Evolutionary conservation across 192 early-diverging fungal species (phyloP).

Genomic region (Coemansia sp.): DNA sequence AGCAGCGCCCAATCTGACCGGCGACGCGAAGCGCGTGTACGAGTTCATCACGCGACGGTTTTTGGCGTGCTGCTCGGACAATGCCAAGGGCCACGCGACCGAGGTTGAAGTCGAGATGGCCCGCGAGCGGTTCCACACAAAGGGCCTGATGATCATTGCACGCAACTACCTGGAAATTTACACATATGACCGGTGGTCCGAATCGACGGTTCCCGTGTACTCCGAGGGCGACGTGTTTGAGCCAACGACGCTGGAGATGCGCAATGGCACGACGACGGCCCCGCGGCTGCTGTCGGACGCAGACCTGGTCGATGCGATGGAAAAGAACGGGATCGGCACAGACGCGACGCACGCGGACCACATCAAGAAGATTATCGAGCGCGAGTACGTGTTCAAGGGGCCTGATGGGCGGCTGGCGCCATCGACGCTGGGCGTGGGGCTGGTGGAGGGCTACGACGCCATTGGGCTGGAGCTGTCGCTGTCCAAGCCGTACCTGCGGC

Average conservation of each 20-base stretch:
- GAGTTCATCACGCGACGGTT: slow-evolving; percentile 88
- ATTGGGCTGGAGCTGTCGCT: slow-evolving; percentile 85
- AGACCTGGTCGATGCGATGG: slow-evolving; percentile 89
- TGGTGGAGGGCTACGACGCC: slow-evolving; percentile 83
- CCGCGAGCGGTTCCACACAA: slow-evolving; percentile 67
- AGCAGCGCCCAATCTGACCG: slow-evolving; percentile 54
- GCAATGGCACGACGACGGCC: slow-evolving; percentile 60
- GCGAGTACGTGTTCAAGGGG: slow-evolving; percentile 80
- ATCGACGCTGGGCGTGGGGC: slow-evolving; percentile 80
- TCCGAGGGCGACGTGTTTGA: slow-evolving; percentile 62
- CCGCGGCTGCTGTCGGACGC: slow-evolving; percentile 80
- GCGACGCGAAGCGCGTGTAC: slow-evolving; percentile 73
- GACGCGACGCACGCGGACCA: slow-evolving; percentile 97
- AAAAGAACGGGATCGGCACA: slow-evolving; percentile 93
- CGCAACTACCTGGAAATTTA: slow-evolving; percentile 94
- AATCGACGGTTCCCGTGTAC: slow-evolving; percentile 71
- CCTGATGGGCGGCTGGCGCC: slow-evolving; percentile 61
- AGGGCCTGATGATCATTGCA: slow-evolving; percentile 76
- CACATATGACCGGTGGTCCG: slow-evolving; percentile 86
- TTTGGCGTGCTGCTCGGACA: slow-evolving; percentile 87
- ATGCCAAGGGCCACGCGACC: slow-evolving; percentile 86
- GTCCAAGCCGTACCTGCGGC: slow-evolving; percentile 84
- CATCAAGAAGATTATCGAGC: slow-evolving; percentile 88
- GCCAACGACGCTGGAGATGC: slow-evolving; percentile 69
- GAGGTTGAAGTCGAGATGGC: slow-evolving; percentile 66